Percentiles rank a stretch among this genome's conserved stretches.
phyloP scores from a whole-genome alignment of 208 protist species.

The Phytomonas sp. region DNA sequence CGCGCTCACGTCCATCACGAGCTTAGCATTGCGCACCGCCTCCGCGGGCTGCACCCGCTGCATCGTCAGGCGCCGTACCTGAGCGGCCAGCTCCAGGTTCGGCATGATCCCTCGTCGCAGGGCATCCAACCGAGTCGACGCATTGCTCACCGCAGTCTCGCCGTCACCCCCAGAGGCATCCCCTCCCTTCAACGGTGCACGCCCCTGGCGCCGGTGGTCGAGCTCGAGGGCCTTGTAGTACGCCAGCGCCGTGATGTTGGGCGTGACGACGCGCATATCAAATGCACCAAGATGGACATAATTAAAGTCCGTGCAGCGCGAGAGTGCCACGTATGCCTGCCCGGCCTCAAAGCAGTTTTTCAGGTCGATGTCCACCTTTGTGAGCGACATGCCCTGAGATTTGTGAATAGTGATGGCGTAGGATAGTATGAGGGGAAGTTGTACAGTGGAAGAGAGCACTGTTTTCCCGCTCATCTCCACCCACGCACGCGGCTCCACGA shows the following conservation, averaged over 20 bases:
- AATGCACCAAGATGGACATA: constrained; percentile 64
- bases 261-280: constrained; percentile 28
- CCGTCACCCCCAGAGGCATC: constrained; percentile 1
- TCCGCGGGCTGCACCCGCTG: constrained; percentile 16
- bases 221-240: constrained; percentile 77
- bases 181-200: background rate
- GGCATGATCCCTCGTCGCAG: constrained; percentile 40
- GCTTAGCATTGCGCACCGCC: constrained; percentile 17
- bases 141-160: constrained; percentile 10
- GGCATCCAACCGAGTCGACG: constrained; percentile 31
- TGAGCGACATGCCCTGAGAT: constrained; percentile 91
- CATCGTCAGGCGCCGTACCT: constrained; percentile 30
- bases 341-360: constrained; percentile 65
- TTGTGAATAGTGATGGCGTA: constrained; percentile 97
- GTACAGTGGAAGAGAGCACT: constrained; percentile 36
- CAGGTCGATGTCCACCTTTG: constrained; percentile 81
- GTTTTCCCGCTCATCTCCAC: constrained; percentile 41
- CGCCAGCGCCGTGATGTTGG: constrained; percentile 54
- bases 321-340: constrained; percentile 88
- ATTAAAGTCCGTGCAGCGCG: constrained; percentile 62
- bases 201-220: constrained; percentile 17
- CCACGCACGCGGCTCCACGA: constrained; percentile 78
- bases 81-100: constrained; percentile 21
- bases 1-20: constrained; percentile 65
- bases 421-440: constrained; percentile 92